These are phyloP conservation scores for Coemansia sp. DNA, from an alignment of 192 early-diverging fungal genomes.

Conservation along the genomic window DNA sequence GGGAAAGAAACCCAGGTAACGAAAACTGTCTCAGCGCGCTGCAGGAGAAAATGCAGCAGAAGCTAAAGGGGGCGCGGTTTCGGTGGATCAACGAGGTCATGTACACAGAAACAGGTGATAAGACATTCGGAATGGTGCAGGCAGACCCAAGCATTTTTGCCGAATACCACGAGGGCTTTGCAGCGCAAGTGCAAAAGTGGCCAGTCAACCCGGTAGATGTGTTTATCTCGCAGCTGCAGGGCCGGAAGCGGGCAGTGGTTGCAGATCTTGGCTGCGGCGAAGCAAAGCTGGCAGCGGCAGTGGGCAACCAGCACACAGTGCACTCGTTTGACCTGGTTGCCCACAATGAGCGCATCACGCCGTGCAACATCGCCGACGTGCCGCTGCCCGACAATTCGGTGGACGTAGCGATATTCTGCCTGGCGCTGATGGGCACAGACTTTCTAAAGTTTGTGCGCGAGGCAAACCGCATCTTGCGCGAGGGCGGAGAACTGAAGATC, in stretches of 20 bases:
- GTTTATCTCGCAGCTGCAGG: slow-evolving; percentile 65
- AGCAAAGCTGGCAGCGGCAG: slow-evolving; percentile 74
- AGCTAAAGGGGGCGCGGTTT: slow-evolving; percentile 76
- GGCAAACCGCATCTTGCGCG: slow-evolving; percentile 75
- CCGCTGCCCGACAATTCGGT: slow-evolving; percentile 65
- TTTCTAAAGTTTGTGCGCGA: slow-evolving; percentile 88
- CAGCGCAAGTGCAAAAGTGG: slow-evolving; percentile 87
- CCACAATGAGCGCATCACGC: slow-evolving; percentile 72
- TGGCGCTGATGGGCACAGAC: slow-evolving; percentile 97
- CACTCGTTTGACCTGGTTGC: slow-evolving; percentile 89
- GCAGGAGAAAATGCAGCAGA: slow-evolving; percentile 63
- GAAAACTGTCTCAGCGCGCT: slow-evolving; percentile 24
- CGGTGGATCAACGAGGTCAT: slow-evolving; percentile 94
- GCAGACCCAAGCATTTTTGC: slow-evolving; percentile 87
- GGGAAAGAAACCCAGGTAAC: background rate
- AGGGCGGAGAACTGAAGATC: slow-evolving; percentile 85
- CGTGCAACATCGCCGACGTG: slow-evolving; percentile 91
- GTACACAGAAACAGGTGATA: slow-evolving; percentile 79
- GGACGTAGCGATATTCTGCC: slow-evolving; percentile 87
- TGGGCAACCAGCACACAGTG: slow-evolving; percentile 63
- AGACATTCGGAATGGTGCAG: slow-evolving; percentile 74
- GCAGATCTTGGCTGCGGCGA: slow-evolving; percentile 98
- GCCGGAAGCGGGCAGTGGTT: slow-evolving; percentile 46
- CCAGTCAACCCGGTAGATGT: slow-evolving; percentile 91
- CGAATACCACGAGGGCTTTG: slow-evolving; percentile 94